Percentiles rank a stretch among this genome's conserved stretches.
These are phyloP conservation scores for Austroboletus novae-zelandiae DNA, from an alignment of 1,284 basidiomycete genomes.

Conservation along the genomic window DNA sequence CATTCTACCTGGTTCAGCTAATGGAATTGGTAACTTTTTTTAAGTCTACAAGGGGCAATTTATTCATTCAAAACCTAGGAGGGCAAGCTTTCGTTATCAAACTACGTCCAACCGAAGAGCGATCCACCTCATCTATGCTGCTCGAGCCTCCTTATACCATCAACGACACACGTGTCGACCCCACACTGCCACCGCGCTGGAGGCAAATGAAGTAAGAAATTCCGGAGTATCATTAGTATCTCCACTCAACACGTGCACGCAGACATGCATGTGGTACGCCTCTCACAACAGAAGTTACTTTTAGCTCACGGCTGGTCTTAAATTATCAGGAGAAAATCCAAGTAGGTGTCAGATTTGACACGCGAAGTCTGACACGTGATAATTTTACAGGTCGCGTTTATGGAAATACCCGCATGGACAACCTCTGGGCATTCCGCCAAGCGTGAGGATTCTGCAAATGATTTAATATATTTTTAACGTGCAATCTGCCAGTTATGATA, in stretches of 20 bases:
- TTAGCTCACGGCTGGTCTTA: slow-evolving; percentile 1
- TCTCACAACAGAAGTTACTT: neutral
- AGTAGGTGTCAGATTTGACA: slow-evolving; percentile 11
- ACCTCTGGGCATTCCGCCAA: slow-evolving; percentile 55
- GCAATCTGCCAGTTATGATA: slow-evolving; percentile 49
- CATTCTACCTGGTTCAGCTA: slow-evolving; percentile 59
- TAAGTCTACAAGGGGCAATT: neutral
- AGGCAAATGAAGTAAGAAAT: slow-evolving; percentile 46
- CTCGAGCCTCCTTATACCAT: slow-evolving; percentile 48
- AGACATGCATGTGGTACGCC: slow-evolving; percentile 48
- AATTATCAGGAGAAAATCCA: slow-evolving; percentile 27
- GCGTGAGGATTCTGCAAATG: slow-evolving; percentile 25
- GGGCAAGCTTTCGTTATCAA: slow-evolving; percentile 56
- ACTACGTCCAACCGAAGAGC: slow-evolving; percentile 44
- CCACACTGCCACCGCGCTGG: slow-evolving; percentile 40
- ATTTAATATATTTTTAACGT: slow-evolving; percentile 1
- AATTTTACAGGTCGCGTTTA: slow-evolving; percentile 27
- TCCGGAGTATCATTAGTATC: neutral
- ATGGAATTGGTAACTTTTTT: slow-evolving; percentile 49
- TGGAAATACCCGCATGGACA: slow-evolving; percentile 45
- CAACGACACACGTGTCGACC: slow-evolving; percentile 35
- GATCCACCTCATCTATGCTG: slow-evolving; percentile 45
- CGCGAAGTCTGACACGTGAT: neutral
- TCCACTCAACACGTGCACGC: slow-evolving; percentile 5
- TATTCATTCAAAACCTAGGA: slow-evolving; percentile 33